phyloP scores from a whole-genome alignment of 2,329 filamentous ascomycete genomes.

The Tolypocladium ovalisporum region DNA sequence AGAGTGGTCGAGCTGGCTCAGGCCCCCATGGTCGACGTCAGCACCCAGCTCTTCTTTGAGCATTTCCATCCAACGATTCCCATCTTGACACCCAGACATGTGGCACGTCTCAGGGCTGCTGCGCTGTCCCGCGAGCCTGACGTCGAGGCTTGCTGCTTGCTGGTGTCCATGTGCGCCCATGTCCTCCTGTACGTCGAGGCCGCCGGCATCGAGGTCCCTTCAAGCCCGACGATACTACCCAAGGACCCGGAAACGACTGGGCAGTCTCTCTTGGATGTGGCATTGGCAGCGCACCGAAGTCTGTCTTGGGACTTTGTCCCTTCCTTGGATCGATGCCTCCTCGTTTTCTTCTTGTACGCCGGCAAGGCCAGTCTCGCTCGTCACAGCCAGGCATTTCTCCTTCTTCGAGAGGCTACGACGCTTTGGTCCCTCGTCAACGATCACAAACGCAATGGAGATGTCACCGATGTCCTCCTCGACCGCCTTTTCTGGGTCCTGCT shows the following conservation, averaged over 20 bases:
- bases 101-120: slow-evolving; percentile 16
- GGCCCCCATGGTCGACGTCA: slow-evolving; percentile 22
- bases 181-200: slow-evolving; percentile 30
- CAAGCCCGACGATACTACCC: slow-evolving; percentile 22
- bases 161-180: slow-evolving; percentile 28
- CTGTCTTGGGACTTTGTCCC: slow-evolving; percentile 22
- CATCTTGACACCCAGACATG: slow-evolving; percentile 26
- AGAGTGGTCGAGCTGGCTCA: slow-evolving; percentile 23
- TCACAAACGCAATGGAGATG: slow-evolving; percentile 12
- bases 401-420: slow-evolving; percentile 31
- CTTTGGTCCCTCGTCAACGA: slow-evolving; percentile 23
- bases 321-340: slow-evolving; percentile 25
- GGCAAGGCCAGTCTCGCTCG: slow-evolving; percentile 30
- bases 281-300: slow-evolving; percentile 21
- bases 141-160: slow-evolving; percentile 23
- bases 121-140: slow-evolving; percentile 13
- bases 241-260: slow-evolving; percentile 16
- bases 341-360: slow-evolving; percentile 33
- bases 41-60: slow-evolving; percentile 27
- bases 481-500: slow-evolving; percentile 33
- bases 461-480: slow-evolving; percentile 15
- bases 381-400: slow-evolving; percentile 31
- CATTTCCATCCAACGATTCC: slow-evolving; percentile 30
- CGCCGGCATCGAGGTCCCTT: slow-evolving; percentile 12
- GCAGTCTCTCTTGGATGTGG: slow-evolving; percentile 24